phyloP scores from a whole-genome alignment of 148 eudicot genomes.

The Diospyros lotus region DNA sequence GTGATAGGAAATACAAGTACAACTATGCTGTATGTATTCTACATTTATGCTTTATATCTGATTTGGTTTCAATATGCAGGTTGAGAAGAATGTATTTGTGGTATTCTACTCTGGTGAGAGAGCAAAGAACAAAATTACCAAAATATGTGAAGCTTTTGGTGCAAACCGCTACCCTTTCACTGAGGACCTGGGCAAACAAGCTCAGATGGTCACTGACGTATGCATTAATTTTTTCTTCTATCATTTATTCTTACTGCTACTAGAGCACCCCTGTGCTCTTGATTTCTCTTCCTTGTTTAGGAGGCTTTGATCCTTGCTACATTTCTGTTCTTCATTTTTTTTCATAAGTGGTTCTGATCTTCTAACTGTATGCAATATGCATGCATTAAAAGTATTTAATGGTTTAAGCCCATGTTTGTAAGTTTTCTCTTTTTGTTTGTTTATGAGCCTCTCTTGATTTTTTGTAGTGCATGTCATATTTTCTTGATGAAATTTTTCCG shows the following conservation, averaged over 20 bases:
- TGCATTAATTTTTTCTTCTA: constrained; percentile 4
- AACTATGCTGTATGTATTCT: background rate
- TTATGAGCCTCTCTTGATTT: background rate
- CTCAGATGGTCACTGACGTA: constrained; percentile 85
- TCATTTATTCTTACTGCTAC: background rate
- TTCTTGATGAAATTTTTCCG: background rate
- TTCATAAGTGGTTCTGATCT: background rate
- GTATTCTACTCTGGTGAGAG: constrained; percentile 93
- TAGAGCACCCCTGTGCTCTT: background rate
- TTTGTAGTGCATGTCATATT: background rate
- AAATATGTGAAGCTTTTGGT: constrained; percentile 97
- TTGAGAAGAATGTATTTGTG: constrained; percentile 87
- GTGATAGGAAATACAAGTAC: no score
- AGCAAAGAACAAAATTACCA: constrained; percentile 78
- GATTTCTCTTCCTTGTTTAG: background rate
- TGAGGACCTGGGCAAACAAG: constrained; percentile 79
- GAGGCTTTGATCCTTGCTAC: background rate
- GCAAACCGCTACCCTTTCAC: constrained; percentile 87
- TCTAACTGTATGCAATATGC: background rate
- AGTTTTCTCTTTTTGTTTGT: no score
- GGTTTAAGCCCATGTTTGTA: no score
- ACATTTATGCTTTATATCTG: constrained; percentile 4
- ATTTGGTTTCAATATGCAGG: constrained; percentile 37
- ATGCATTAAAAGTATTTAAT: background rate
- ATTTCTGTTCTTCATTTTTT: background rate